These are phyloP conservation scores for Casuarina equisetifolia DNA, from an alignment of 306 rosid species.

Conservation along the genomic window DNA sequence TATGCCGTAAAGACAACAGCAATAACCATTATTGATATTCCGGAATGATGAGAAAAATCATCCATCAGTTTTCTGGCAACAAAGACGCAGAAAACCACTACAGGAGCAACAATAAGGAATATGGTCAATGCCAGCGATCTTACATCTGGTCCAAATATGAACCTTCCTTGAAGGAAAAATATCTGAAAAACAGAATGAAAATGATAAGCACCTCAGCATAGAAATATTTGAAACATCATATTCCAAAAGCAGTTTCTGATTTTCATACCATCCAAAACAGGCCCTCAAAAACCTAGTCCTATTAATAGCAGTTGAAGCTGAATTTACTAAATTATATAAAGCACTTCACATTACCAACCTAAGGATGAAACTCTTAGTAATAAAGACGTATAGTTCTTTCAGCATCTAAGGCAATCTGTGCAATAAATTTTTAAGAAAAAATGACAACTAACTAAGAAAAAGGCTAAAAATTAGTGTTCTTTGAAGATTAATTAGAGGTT, in stretches of 20 bases:
- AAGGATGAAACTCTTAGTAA: not conserved
- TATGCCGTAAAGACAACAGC: slow-evolving; percentile 66
- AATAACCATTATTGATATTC: slow-evolving; percentile 62
- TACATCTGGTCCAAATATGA: slow-evolving; percentile 98
- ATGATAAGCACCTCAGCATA: slow-evolving; percentile 16
- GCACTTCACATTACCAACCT: not conserved
- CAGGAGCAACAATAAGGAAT: slow-evolving; percentile 84
- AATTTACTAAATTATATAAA: not conserved
- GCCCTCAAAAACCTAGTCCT: not conserved
- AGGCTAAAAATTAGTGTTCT: not conserved
- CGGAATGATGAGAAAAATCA: slow-evolving; percentile 66
- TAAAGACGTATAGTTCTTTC: not conserved
- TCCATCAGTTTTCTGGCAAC: slow-evolving; percentile 85
- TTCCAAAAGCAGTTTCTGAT: not conserved
- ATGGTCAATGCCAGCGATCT: slow-evolving; percentile 84
- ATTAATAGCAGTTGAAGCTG: not conserved
- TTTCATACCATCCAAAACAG: not conserved
- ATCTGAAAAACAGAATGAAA: slow-evolving; percentile 57
- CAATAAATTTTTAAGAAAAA: not conserved
- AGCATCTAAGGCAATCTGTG: not conserved
- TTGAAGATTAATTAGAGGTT: not conserved
- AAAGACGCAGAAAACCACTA: slow-evolving; percentile 78
- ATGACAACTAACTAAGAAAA: not conserved
- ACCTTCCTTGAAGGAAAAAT: slow-evolving; percentile 88
- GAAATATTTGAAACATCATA: not conserved